Percentiles rank a stretch among this genome's conserved stretches.
These are phyloP conservation scores for Diaporthe caulivora DNA, from an alignment of 2,329 filamentous ascomycete genomes.

Conservation along the genomic window DNA sequence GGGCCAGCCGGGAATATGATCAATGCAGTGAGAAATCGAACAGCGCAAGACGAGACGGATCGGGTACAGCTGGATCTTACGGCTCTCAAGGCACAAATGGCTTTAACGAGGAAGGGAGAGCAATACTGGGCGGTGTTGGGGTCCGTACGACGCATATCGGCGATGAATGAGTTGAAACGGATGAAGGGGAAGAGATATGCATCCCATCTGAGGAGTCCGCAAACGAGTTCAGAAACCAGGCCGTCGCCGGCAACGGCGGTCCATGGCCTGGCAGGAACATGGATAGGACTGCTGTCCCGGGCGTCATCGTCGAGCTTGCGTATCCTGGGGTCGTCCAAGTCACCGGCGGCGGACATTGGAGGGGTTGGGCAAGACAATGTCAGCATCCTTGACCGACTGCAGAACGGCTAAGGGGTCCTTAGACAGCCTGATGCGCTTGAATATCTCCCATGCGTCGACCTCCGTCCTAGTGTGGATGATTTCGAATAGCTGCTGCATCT, in stretches of 20 bases:
- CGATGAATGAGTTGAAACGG: background rate
- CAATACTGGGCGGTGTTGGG: slow-evolving; percentile 2
- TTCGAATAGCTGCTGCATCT: background rate
- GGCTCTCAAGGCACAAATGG: slow-evolving; percentile 12
- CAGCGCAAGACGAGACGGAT: background rate
- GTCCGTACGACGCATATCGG: background rate
- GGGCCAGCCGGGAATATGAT: background rate
- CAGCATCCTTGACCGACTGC: background rate
- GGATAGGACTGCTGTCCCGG: background rate
- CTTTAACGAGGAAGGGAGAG: slow-evolving; percentile 9
- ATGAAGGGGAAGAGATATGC: background rate
- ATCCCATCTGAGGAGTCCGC: background rate
- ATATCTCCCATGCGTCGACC: slow-evolving; percentile 7
- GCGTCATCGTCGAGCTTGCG: slow-evolving; percentile 10
- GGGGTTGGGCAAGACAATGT: slow-evolving; percentile 9
- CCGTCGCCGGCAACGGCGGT: slow-evolving; percentile 5
- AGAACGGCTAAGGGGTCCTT: slow-evolving; percentile 5
- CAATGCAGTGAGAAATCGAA: too few species aligned
- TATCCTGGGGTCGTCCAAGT: background rate
- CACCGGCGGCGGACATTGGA: background rate
- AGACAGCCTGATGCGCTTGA: slow-evolving; percentile 4
- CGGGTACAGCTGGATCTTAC: background rate
- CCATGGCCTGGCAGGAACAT: slow-evolving; percentile 2
- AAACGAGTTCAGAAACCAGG: slow-evolving; percentile 8
- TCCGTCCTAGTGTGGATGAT: background rate